Conservation (phyloP, 306 rosid genomes). For the Betula pendula region DNA sequence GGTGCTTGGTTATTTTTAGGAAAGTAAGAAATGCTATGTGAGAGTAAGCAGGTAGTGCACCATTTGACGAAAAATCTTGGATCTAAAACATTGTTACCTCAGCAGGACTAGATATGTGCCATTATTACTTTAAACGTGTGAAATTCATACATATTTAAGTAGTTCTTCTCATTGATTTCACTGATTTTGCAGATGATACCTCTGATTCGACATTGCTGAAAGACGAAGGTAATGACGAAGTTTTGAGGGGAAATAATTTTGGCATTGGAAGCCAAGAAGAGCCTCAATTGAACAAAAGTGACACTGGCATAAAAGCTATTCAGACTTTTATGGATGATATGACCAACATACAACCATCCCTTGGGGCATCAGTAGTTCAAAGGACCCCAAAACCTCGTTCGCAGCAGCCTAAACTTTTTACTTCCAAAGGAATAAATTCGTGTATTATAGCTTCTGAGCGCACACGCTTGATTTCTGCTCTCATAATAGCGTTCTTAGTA, state of each 20-base stretch:
- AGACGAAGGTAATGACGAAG: constrained; percentile 32
- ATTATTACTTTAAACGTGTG: no score
- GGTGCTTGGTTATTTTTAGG: no score
- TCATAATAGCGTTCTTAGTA: constrained; percentile 55
- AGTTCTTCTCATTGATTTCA: constrained; percentile 3
- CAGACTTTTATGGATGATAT: constrained; percentile 12
- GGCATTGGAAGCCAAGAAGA: neutral
- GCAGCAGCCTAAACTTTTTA: constrained; percentile 37
- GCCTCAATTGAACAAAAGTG: constrained; percentile 3
- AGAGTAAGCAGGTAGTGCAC: no score
- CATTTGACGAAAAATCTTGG: no score
- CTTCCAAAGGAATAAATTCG: constrained; percentile 60
- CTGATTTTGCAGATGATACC: constrained; percentile 19
- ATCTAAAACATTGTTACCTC: no score
- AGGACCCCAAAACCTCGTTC: constrained; percentile 7
- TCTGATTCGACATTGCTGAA: constrained; percentile 21
- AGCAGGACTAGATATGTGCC: no score
- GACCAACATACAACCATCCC: constrained; percentile 12
- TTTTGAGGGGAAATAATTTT: constrained; percentile 14
- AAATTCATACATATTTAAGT: no score
- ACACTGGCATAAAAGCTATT: neutral
- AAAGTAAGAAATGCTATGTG: no score
- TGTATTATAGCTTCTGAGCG: constrained; percentile 65
- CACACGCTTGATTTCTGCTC: constrained; percentile 50
- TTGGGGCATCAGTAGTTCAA: constrained; percentile 11